Evolutionary conservation across 768 basidiomycete species (phyloP).

Genomic region (Butyriboletus loyo): DNA sequence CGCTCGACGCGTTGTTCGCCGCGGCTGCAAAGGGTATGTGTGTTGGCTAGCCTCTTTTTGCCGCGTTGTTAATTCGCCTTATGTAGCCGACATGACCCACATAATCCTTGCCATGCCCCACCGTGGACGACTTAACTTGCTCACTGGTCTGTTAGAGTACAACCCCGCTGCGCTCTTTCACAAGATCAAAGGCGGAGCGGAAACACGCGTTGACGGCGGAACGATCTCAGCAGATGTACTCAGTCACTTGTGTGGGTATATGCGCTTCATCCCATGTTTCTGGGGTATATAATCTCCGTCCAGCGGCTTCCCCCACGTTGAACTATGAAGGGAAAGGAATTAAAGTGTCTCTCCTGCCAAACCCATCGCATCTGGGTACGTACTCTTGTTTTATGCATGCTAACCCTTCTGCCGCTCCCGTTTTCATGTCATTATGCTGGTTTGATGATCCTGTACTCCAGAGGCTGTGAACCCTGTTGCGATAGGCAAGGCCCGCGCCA

Average conservation of each 20-base stretch:
- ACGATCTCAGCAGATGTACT: constrained; percentile 81
- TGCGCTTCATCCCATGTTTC: not conserved
- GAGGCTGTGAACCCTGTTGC: constrained; percentile 90
- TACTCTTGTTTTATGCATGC: not conserved
- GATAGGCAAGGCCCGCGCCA: constrained; percentile 85
- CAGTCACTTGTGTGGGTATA: constrained; percentile 67
- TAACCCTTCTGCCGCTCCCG: not conserved
- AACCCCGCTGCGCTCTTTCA: constrained; percentile 72
- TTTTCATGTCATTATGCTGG: not conserved
- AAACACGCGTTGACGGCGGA: constrained; percentile 57
- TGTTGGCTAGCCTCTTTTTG: not conserved
- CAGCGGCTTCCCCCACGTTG: constrained; percentile 65
- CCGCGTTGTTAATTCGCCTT: not conserved
- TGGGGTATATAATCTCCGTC: not conserved
- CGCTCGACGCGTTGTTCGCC: constrained; percentile 72
- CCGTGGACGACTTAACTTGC: constrained; percentile 80
- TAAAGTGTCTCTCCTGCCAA: constrained; percentile 76
- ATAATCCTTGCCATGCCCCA: constrained; percentile 86
- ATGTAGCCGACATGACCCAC: constrained; percentile 62
- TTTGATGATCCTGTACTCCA: constrained; percentile 20
- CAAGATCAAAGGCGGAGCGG: constrained; percentile 81
- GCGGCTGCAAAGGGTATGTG: constrained; percentile 56
- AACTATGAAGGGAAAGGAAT: constrained; percentile 49
- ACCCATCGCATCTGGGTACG: constrained; percentile 72
- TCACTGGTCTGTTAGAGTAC: constrained; percentile 72